Conservation (phyloP, 306 rosid species). For the Acacia confusa region DNA sequence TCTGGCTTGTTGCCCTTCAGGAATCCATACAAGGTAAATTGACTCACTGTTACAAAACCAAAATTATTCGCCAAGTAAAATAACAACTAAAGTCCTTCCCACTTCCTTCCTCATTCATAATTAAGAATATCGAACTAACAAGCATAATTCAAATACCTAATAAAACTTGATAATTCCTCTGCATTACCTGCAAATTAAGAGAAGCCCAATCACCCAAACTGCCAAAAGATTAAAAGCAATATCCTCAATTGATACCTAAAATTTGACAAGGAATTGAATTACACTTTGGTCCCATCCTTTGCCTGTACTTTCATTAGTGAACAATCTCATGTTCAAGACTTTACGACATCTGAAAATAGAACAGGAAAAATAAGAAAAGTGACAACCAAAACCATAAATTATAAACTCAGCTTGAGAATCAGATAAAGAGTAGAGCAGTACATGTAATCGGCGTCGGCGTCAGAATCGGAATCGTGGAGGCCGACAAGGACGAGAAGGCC, state of each 20-base stretch:
- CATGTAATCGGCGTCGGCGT: conserved; percentile 84
- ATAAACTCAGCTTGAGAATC: neutral
- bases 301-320: conserved; percentile 67
- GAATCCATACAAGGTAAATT: conserved; percentile 83
- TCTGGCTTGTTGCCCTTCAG: conserved; percentile 96
- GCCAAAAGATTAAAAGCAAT: neutral
- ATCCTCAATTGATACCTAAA: neutral
- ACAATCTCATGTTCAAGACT: conserved; percentile 89
- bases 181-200: conserved; percentile 60
- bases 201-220: neutral
- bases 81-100: neutral
- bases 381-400: neutral
- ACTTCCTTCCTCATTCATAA: neutral
- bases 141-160: conserved; percentile 41
- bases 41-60: conserved; percentile 71
- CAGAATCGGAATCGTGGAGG: conserved; percentile 78
- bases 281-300: conserved; percentile 90
- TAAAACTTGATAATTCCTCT: conserved; percentile 73
- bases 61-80: neutral
- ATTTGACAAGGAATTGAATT: neutral
- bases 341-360: conserved; percentile 66
- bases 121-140: neutral
- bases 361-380: neutral
- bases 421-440: neutral
- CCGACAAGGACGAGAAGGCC: conserved; percentile 92